Evolutionary conservation across 2,329 filamentous ascomycete genomes (phyloP).

Genomic region (Fusarium liriodendri): DNA sequence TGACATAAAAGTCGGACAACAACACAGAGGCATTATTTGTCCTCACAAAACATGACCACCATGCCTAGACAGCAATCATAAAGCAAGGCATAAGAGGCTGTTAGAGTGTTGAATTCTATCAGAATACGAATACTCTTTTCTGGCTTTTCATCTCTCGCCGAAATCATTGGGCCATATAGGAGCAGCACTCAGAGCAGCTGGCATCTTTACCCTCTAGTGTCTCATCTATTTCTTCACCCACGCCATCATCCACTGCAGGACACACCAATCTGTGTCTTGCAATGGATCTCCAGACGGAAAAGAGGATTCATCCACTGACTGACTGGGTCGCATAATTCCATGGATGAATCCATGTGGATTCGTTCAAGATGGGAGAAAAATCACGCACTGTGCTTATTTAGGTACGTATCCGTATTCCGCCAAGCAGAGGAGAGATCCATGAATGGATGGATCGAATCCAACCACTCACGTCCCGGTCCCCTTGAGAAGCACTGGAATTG

Average conservation of each 20-base stretch:
- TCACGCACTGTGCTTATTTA: constrained; percentile 32
- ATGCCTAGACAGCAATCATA: neutral
- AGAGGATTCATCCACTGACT: constrained; percentile 19
- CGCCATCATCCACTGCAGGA: neutral
- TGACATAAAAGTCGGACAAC: constrained; percentile 2
- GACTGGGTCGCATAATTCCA: constrained; percentile 34
- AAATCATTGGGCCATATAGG: neutral
- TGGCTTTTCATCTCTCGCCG: neutral
- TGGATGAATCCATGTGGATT: constrained; percentile 21
- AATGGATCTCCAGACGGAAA: constrained; percentile 8
- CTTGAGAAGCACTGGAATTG: neutral
- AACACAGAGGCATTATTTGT: neutral
- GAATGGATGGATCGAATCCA: constrained; percentile 14
- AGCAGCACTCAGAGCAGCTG: neutral
- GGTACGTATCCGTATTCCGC: constrained; percentile 7
- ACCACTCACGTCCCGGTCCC: constrained; percentile 14
- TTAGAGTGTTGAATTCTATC: neutral
- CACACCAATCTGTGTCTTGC: constrained; percentile 23
- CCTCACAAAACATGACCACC: neutral
- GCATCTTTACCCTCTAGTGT: neutral
- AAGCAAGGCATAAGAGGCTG: neutral
- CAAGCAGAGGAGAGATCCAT: neutral
- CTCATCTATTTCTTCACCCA: neutral
- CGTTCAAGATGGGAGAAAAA: constrained; percentile 11
- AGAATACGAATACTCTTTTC: neutral